phyloP scores from a whole-genome alignment of 2,329 filamentous ascomycete genomes.

The Sarocladium kiliense region DNA sequence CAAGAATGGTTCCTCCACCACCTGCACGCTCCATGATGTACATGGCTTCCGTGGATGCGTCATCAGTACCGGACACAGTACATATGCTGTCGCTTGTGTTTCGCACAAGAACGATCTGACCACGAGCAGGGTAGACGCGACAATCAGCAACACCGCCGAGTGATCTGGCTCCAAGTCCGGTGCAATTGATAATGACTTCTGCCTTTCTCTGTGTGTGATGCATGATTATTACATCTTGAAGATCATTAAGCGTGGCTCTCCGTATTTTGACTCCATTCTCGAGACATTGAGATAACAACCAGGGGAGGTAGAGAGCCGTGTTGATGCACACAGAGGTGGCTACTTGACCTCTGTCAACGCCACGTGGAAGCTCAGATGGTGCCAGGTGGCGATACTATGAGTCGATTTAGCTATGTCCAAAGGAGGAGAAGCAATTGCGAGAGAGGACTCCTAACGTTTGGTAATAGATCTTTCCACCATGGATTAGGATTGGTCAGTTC shows the following conservation, averaged over 20 bases:
- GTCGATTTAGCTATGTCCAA: background rate
- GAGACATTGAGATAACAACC: constrained; percentile 75
- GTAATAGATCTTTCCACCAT: too few species aligned
- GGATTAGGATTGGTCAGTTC: too few species aligned
- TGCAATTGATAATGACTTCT: constrained; percentile 71
- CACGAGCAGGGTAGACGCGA: constrained; percentile 68
- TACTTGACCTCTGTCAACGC: constrained; percentile 27
- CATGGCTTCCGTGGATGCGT: constrained; percentile 63
- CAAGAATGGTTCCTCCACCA: constrained; percentile 74
- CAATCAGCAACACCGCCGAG: constrained; percentile 79
- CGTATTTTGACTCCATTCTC: constrained; percentile 65
- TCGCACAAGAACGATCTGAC: constrained; percentile 80
- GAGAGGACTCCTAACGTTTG: too few species aligned
- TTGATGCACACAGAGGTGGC: constrained; percentile 82
- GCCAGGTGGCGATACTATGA: background rate
- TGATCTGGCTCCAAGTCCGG: constrained; percentile 67
- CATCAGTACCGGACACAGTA: constrained; percentile 64
- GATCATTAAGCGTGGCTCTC: constrained; percentile 59
- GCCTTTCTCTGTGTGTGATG: constrained; percentile 50
- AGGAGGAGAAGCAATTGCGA: background rate
- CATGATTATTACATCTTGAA: constrained; percentile 57
- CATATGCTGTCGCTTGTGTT: constrained; percentile 47
- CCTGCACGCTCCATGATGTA: constrained; percentile 80
- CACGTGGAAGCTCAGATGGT: background rate
- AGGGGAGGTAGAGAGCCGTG: constrained; percentile 79